Conservation (phyloP, 495 filamentous ascomycete genomes). For the Podospora tetraspora region DNA sequence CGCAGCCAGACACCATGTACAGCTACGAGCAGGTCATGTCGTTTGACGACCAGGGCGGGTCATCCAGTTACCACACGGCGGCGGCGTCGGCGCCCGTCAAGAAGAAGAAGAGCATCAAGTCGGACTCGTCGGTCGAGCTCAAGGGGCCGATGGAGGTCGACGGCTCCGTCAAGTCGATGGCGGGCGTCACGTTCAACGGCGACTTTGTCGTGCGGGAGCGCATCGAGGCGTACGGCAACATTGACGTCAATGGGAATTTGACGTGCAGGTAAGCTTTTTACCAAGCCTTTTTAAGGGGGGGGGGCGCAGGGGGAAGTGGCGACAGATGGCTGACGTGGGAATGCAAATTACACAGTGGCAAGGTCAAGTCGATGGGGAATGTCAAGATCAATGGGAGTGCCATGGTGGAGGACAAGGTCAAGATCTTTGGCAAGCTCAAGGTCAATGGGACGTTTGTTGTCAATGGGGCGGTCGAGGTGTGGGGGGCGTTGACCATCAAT, state of each 20-base stretch:
- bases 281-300: background rate
- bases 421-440: constrained; percentile 39
- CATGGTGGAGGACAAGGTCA: constrained; percentile 30
- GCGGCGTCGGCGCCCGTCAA: constrained; percentile 11
- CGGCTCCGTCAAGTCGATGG: constrained; percentile 37
- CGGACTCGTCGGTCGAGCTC: constrained; percentile 27
- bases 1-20: constrained; percentile 25
- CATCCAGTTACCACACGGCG: constrained; percentile 2
- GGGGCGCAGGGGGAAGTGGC: constrained; percentile 3
- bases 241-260: constrained; percentile 30
- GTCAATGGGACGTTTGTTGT: constrained; percentile 32
- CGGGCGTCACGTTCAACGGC: constrained; percentile 27
- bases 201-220: constrained; percentile 32
- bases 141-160: constrained; percentile 35
- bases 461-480: constrained; percentile 35
- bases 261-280: constrained; percentile 22
- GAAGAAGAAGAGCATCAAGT: constrained; percentile 32
- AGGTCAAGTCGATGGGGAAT: constrained; percentile 35
- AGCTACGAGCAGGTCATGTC: constrained; percentile 34
- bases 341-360: constrained; percentile 18
- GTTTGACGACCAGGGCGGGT: constrained; percentile 25
- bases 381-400: constrained; percentile 28
- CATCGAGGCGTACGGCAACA: constrained; percentile 38
- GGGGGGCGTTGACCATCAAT: constrained; percentile 33
- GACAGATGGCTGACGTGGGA: background rate